Percentiles rank a stretch among this genome's conserved stretches.
phyloP scores from a whole-genome alignment of 1,139 yeast species.

The Kluyveromyces sp. region DNA sequence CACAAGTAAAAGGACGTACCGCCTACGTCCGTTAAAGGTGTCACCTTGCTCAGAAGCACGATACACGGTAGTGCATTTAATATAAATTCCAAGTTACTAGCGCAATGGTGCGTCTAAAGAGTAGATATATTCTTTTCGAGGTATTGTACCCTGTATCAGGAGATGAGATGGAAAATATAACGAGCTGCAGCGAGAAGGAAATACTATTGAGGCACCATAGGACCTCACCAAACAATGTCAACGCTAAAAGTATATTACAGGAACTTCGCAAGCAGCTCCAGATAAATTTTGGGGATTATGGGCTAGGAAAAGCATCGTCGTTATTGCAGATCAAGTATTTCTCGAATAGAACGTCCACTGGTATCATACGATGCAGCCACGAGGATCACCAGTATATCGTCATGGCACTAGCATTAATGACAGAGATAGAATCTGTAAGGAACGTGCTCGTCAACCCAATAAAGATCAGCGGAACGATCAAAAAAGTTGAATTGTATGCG shows the following conservation, averaged over 20 bases:
- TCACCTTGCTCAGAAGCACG: too few species aligned
- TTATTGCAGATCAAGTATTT: constrained; percentile 70
- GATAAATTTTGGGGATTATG: constrained; percentile 69
- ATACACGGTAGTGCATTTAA: too few species aligned
- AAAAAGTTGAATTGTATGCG: constrained; percentile 69
- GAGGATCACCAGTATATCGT: constrained; percentile 56
- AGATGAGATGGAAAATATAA: constrained; percentile 10
- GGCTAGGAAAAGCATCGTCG: constrained; percentile 59
- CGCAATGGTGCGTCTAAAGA: constrained; percentile 81
- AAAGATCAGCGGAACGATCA: constrained; percentile 83
- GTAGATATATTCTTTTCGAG: constrained; percentile 77
- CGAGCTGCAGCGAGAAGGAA: constrained; percentile 21
- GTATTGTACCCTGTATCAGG: constrained; percentile 50
- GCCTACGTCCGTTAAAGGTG: too few species aligned
- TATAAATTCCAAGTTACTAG: too few species aligned
- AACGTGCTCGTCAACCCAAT: constrained; percentile 54
- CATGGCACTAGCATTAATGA: constrained; percentile 65
- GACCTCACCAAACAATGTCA: constrained; percentile 42
- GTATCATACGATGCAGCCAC: constrained; percentile 72
- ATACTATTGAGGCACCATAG: constrained; percentile 44
- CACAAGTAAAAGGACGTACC: too few species aligned
- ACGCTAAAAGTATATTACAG: constrained; percentile 42
- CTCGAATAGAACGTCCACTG: constrained; percentile 74
- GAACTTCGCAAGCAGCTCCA: constrained; percentile 49
- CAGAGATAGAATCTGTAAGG: constrained; percentile 41